Evolutionary conservation across 257 asterid genomes (phyloP).

Genomic region (Salvia rosmarinus): DNA sequence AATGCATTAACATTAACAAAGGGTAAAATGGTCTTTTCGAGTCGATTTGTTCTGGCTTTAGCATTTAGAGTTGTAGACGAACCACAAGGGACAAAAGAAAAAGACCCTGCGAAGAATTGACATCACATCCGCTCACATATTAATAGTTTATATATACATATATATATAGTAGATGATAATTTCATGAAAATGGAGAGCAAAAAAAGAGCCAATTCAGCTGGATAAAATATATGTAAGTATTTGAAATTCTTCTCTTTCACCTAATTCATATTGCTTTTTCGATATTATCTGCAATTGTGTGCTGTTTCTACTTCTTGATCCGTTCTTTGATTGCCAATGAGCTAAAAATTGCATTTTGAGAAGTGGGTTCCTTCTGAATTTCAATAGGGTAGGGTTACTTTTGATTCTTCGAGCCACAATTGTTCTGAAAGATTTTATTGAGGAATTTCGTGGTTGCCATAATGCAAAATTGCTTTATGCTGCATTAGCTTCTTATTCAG

Average conservation of each 20-base stretch:
- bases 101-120: constrained; percentile 25
- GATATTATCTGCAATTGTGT: constrained; percentile 18
- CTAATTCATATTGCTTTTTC: constrained; percentile 23
- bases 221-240: constrained; percentile 34
- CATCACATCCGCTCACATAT: constrained; percentile 17
- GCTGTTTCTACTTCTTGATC: constrained; percentile 12
- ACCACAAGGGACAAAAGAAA: constrained; percentile 35
- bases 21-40: constrained; percentile 29
- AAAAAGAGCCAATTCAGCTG: constrained; percentile 37
- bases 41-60: constrained; percentile 22
- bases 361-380: constrained; percentile 36
- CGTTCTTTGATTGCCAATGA: constrained; percentile 26
- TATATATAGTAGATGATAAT: constrained; percentile 8
- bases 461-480: neutral
- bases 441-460: constrained; percentile 2
- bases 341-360: constrained; percentile 46
- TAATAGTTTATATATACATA: neutral
- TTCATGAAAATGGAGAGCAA: constrained; percentile 26
- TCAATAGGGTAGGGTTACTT: constrained; percentile 25
- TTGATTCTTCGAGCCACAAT: constrained; percentile 13
- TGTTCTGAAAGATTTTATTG: constrained; percentile 13
- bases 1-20: neutral
- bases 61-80: neutral
- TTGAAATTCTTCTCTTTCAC: constrained; percentile 2
- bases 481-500: constrained; percentile 22